A percentile compares a stretch with the other conserved stretches of the same genome.
phyloP scores from a whole-genome alignment of 2,329 filamentous ascomycete genomes.

The Sphaerulina vaccinii region DNA sequence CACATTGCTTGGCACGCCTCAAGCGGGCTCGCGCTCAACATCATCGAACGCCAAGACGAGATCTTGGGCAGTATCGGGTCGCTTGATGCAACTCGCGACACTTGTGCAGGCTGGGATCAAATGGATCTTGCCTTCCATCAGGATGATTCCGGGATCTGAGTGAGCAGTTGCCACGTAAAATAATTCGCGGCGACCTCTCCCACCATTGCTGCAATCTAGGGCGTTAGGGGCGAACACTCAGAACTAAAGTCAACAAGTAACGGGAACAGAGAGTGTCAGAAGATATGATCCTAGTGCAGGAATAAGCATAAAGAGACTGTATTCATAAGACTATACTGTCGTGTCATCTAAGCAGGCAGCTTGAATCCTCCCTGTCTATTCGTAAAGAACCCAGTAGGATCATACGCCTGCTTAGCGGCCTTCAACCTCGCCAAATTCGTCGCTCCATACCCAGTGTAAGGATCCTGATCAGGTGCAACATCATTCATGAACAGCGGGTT shows the following conservation, averaged over 20 bases:
- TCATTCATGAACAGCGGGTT: conserved; percentile 30
- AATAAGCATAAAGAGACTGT: too few relatives aligned
- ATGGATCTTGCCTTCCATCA: conserved; percentile 20
- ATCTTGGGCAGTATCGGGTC: conserved; percentile 20
- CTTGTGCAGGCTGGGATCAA: conserved; percentile 17
- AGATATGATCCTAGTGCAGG: too few relatives aligned
- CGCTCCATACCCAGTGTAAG: conserved; percentile 24
- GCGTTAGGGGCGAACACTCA: too few relatives aligned
- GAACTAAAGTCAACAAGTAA: too few relatives aligned
- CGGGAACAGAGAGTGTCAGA: too few relatives aligned
- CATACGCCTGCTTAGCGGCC: conserved; percentile 24
- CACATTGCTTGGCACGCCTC: conserved; percentile 31
- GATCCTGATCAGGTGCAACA: conserved; percentile 27
- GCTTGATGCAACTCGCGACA: conserved; percentile 13
- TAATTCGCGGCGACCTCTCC: too few relatives aligned
- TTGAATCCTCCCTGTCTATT: conserved; percentile 27
- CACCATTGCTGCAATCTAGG: too few relatives aligned
- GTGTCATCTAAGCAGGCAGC: conserved; percentile 16
- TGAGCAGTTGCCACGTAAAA: too few relatives aligned
- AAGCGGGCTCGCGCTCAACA: conserved; percentile 29
- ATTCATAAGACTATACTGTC: too few relatives aligned
- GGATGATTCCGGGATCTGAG: conserved; percentile 21
- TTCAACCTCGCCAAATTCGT: conserved; percentile 26
- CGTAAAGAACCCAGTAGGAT: conserved; percentile 29
- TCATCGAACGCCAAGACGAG: conserved; percentile 27